These are phyloP conservation scores for Didymella keratinophila DNA, from an alignment of 2,329 filamentous ascomycete genomes.

Conservation along the genomic window DNA sequence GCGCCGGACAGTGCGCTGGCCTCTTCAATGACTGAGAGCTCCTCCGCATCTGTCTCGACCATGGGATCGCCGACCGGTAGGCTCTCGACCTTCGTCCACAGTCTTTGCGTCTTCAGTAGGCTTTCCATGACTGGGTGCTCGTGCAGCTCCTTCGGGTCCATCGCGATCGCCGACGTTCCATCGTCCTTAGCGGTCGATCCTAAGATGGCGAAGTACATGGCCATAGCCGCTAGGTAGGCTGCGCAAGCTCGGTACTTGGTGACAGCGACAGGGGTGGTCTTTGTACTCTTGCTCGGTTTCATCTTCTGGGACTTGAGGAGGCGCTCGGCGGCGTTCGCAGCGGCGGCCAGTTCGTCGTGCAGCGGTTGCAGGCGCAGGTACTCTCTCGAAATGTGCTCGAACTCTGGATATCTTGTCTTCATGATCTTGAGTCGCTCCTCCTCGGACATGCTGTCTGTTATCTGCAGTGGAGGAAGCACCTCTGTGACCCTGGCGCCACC, in stretches of 20 bases:
- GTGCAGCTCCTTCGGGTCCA: conserved; percentile 80
- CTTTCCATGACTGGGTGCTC: conserved; percentile 92
- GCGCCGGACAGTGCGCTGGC: conserved; percentile 44
- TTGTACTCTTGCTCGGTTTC: conserved; percentile 32
- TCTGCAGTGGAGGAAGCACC: conserved; percentile 81
- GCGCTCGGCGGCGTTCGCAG: conserved; percentile 65
- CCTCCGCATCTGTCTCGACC: conserved; percentile 44
- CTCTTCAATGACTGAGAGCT: conserved; percentile 48
- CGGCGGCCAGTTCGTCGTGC: conserved; percentile 65
- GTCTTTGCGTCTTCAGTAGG: conserved; percentile 77
- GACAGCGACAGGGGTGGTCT: conserved; percentile 44
- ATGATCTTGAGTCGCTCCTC: conserved; percentile 80
- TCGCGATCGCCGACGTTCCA: conserved; percentile 61
- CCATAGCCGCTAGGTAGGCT: conserved; percentile 84
- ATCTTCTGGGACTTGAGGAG: conserved; percentile 41
- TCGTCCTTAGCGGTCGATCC: conserved; percentile 74
- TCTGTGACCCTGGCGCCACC: conserved; percentile 74
- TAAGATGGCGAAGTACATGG: conserved; percentile 95
- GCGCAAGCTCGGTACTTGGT: conserved; percentile 82
- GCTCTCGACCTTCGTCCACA: conserved; percentile 79
- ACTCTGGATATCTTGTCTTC: conserved; percentile 86
- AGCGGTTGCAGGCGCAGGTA: conserved; percentile 72
- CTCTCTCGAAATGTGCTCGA: conserved; percentile 84
- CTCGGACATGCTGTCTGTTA: conserved; percentile 78
- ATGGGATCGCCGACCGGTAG: conserved; percentile 63